A percentile compares a stretch with the other conserved stretches of the same genome.
These are phyloP conservation scores for Leucocoprinus birnbaumii DNA, from an alignment of 768 basidiomycete species.

Conservation along the genomic window DNA sequence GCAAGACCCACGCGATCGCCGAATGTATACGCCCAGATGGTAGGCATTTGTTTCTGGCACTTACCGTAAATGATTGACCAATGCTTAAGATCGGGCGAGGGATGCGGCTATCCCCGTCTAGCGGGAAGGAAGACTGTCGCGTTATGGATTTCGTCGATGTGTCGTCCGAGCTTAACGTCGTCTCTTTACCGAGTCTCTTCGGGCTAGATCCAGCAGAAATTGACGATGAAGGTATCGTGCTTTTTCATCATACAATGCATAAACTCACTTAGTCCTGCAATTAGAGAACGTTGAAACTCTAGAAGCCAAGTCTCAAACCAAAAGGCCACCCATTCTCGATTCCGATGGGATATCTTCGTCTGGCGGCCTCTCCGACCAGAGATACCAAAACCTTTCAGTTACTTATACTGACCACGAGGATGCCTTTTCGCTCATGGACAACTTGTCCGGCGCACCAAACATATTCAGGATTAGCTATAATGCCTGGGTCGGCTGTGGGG, in stretches of 20 bases:
- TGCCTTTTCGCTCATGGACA: constrained; percentile 57
- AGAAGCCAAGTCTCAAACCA: constrained; percentile 6
- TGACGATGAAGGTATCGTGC: constrained; percentile 51
- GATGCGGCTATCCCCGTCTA: constrained; percentile 78
- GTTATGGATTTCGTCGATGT: constrained; percentile 93
- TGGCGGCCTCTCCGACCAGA: constrained; percentile 1
- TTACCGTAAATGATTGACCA: not conserved
- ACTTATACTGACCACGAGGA: constrained; percentile 78
- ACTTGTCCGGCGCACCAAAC: constrained; percentile 52
- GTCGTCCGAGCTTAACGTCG: constrained; percentile 63
- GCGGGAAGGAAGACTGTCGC: constrained; percentile 80
- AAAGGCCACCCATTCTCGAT: not conserved
- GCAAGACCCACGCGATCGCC: constrained; percentile 87
- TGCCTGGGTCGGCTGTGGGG: constrained; percentile 83
- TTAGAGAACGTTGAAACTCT: constrained; percentile 8
- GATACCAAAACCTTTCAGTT: constrained; percentile 34
- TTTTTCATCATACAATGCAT: constrained; percentile 16
- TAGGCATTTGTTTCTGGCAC: constrained; percentile 24
- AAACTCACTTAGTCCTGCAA: not conserved
- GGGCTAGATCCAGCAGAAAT: constrained; percentile 76
- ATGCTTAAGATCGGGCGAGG: constrained; percentile 82
- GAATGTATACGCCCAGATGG: constrained; percentile 94
- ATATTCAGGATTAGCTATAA: constrained; percentile 50
- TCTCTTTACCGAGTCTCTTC: constrained; percentile 80
- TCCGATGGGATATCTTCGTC: no score